Base-by-base conservation (phyloP, 2,329 filamentous ascomycete genomes). In the Phyllosticta citribraziliensis region DNA sequence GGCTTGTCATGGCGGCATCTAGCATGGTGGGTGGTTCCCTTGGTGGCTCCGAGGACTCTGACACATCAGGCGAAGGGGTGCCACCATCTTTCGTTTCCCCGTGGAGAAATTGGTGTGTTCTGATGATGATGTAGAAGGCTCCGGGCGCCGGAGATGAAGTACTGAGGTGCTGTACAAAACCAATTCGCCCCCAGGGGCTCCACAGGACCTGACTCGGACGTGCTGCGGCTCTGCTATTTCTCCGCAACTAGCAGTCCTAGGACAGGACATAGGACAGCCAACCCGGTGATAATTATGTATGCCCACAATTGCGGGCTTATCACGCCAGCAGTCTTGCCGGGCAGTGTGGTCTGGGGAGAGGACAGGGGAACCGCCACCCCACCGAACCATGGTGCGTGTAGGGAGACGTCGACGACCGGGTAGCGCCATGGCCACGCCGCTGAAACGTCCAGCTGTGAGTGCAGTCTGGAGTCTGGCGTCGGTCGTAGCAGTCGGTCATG, bases 1-100 rank as follows among this genome's bases (percentile, higher is more conserved):
- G 57, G 57, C 57, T 60, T 60, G 52, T 50, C 25, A 24, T 35
- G 51, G 52, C 57, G 57, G 57, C n/a, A 55, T 50, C 35, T 55
- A 55, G 52, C 22, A 55, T n/a, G 20, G 57, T 51, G 20, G 20
- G 57, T 51, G 20, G 52, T 35, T 55, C 52, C 11, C 57, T 47
- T 30, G 27, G 27, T 30, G 57, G 22, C 25, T 25, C 52, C 54
- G 52, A 52, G 52, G 55, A 52, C 54, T 22, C 54, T 60, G 52
- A 30, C 9, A 30, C 27, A 30, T 5, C 6, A 30, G 27, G 6
- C 27, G 6, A 30, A 10, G 27, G 27, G 27, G 27, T 30, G 9
- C 27, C 27, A 30, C 27, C 27, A 30, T 30, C 9, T 30, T 30
- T 30, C 27, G 3, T 33, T 52, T 35, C 12, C 33, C 27, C 20